A percentile compares a stretch with the other conserved stretches of the same genome.
Conservation (phyloP, 768 basidiomycete genomes). For the Suillus cothurnatus region DNA sequence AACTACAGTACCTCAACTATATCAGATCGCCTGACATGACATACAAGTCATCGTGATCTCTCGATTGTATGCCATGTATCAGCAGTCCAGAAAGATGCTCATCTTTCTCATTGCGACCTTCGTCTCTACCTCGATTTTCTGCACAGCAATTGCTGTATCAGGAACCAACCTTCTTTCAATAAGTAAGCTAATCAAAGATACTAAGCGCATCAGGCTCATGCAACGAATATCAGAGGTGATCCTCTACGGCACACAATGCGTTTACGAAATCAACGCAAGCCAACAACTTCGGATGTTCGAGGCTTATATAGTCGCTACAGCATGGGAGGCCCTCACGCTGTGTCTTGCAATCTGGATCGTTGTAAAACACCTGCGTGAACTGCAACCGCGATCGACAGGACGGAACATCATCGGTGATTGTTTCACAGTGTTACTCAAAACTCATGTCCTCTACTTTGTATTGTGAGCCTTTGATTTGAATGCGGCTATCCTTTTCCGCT, state of each 20-base stretch:
- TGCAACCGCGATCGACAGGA: neutral
- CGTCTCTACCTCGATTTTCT: neutral
- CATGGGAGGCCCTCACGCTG: neutral
- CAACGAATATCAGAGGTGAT: neutral
- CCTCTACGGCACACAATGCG: neutral
- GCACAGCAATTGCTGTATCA: neutral
- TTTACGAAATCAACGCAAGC: neutral
- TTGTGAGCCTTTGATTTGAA: neutral
- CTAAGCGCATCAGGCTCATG: neutral
- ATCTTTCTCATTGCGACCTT: neutral
- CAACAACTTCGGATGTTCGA: neutral
- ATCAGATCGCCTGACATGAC: neutral
- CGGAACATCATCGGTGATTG: neutral
- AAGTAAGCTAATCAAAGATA: neutral
- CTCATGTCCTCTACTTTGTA: neutral
- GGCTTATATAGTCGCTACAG: neutral
- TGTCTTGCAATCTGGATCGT: neutral
- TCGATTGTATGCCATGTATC: constrained; percentile 1
- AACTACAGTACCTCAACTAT: neutral
- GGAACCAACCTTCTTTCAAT: neutral
- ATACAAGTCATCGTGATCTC: neutral
- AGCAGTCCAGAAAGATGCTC: neutral
- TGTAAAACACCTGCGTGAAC: neutral
- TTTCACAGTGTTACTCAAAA: neutral
- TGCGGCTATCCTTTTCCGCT: neutral